A percentile compares a stretch with the other conserved stretches of the same genome.
Conservation (phyloP, 2,329 filamentous ascomycete genomes). For the Diaporthe longicolla region DNA sequence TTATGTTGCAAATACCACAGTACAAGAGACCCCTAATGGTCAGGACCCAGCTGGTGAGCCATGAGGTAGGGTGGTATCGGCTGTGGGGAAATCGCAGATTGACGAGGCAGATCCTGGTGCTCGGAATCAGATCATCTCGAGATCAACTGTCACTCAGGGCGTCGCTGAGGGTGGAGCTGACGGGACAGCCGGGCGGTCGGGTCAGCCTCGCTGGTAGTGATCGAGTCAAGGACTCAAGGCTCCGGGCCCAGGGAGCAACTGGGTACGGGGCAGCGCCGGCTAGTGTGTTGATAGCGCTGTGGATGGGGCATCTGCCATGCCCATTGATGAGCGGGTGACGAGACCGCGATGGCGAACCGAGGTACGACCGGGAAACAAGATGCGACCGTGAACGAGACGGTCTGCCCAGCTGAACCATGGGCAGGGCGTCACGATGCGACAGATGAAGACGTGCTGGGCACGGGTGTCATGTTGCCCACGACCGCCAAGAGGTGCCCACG, state of each 20-base stretch:
- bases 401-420: not conserved
- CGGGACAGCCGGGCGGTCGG: slow-evolving; percentile 30
- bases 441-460: slow-evolving; percentile 7
- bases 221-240: slow-evolving; percentile 16
- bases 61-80: slow-evolving; percentile 40
- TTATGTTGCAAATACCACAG: slow-evolving; percentile 3
- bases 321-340: not conserved
- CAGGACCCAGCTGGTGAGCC: slow-evolving; percentile 29
- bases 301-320: not conserved
- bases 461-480: slow-evolving; percentile 21
- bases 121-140: slow-evolving; percentile 33
- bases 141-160: slow-evolving; percentile 11
- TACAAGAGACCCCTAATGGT: not conserved
- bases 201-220: slow-evolving; percentile 25
- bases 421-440: slow-evolving; percentile 5
- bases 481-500: slow-evolving; percentile 1
- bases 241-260: slow-evolving; percentile 11
- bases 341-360: not conserved
- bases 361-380: not conserved
- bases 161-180: slow-evolving; percentile 19
- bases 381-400: not conserved
- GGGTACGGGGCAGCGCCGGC: slow-evolving; percentile 11
- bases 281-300: slow-evolving; percentile 6
- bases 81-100: slow-evolving; percentile 38
- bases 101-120: slow-evolving; percentile 30